A percentile compares a stretch with the other conserved stretches of the same genome.
phyloP scores from a whole-genome alignment of 441 rosid species.

The Pelargonium hybrid region DNA sequence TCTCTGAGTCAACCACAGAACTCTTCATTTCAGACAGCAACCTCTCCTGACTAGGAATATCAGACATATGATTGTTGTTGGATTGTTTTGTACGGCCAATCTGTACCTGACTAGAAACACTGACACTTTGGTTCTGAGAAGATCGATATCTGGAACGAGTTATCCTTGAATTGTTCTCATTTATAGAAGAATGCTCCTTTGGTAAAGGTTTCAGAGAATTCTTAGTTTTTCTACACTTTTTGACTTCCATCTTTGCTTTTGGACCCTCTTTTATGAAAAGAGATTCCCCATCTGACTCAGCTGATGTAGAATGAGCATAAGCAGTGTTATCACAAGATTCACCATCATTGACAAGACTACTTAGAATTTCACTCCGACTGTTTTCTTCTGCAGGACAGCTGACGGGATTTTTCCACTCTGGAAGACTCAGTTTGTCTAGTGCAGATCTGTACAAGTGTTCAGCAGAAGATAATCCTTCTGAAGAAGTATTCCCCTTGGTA shows the following conservation, averaged over 20 bases:
- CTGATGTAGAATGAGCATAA: constrained; percentile 10
- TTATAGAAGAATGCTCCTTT: constrained; percentile 32
- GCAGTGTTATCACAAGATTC: constrained; percentile 23
- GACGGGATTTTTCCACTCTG: constrained; percentile 47
- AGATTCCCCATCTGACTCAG: constrained; percentile 16
- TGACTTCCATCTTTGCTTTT: constrained; percentile 27
- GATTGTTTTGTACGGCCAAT: constrained; percentile 22
- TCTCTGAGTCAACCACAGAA: constrained; percentile 21
- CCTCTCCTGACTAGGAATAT: constrained; percentile 22
- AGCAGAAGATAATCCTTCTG: constrained; percentile 39
- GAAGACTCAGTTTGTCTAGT: constrained; percentile 45
- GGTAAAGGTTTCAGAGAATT: constrained; percentile 27
- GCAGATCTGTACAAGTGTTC: constrained; percentile 51
- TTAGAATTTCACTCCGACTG: constrained; percentile 16
- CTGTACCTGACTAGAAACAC: constrained; percentile 24
- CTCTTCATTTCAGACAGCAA: constrained; percentile 23
- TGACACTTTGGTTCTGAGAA: constrained; percentile 34
- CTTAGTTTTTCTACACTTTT: constrained; percentile 42
- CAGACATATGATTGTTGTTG: constrained; percentile 20
- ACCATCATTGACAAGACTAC: constrained; percentile 15
- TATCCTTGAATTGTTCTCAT: constrained; percentile 40
- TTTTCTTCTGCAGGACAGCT: constrained; percentile 29
- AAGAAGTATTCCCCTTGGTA: constrained; percentile 20
- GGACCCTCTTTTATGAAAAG: constrained; percentile 15
- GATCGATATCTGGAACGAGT: constrained; percentile 69